These are phyloP conservation scores for Helicocarpus griseus DNA, from an alignment of 2,329 filamentous ascomycete species.

Conservation along the genomic window DNA sequence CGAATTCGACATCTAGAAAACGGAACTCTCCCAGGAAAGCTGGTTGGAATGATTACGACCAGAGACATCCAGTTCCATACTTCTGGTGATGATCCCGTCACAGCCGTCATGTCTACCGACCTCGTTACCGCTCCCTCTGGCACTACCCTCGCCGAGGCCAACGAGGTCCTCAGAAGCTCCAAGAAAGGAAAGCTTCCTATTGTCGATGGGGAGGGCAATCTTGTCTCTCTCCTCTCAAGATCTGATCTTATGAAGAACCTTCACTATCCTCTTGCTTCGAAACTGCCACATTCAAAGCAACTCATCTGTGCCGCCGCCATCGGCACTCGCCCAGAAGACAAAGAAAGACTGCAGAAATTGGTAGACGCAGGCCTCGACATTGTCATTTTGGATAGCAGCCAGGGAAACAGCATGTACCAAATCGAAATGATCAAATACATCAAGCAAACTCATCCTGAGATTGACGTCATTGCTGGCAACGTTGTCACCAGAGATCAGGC, in stretches of 20 bases:
- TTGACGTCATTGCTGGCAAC: conserved; percentile 97
- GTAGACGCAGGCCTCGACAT: conserved; percentile 93
- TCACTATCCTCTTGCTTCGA: conserved; percentile 91
- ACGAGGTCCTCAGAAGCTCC: conserved; percentile 83
- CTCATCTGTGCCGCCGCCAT: conserved; percentile 91
- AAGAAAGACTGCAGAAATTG: conserved; percentile 71
- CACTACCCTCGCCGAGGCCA: conserved; percentile 78
- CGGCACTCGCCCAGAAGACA: conserved; percentile 90
- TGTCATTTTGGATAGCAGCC: conserved; percentile 88
- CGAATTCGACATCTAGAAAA: conserved; percentile 52
- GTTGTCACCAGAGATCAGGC: conserved; percentile 97
- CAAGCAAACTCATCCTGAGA: conserved; percentile 72
- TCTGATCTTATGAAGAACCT: conserved; percentile 98
- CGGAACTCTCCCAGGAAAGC: conserved; percentile 87
- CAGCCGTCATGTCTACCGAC: conserved; percentile 89
- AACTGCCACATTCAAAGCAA: conserved; percentile 95
- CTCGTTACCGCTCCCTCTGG: conserved; percentile 79
- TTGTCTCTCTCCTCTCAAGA: conserved; percentile 84
- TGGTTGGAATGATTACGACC: conserved; percentile 94
- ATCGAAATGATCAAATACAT: conserved; percentile 96
- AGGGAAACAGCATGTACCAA: conserved; percentile 98
- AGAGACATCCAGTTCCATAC: conserved; percentile 96
- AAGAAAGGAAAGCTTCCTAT: conserved; percentile 99
- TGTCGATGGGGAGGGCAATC: conserved; percentile 71
- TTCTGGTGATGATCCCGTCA: conserved; percentile 60